Base-by-base conservation (phyloP, 2,329 filamentous ascomycete species). In the Sporothrix pseudoabietina region DNA sequence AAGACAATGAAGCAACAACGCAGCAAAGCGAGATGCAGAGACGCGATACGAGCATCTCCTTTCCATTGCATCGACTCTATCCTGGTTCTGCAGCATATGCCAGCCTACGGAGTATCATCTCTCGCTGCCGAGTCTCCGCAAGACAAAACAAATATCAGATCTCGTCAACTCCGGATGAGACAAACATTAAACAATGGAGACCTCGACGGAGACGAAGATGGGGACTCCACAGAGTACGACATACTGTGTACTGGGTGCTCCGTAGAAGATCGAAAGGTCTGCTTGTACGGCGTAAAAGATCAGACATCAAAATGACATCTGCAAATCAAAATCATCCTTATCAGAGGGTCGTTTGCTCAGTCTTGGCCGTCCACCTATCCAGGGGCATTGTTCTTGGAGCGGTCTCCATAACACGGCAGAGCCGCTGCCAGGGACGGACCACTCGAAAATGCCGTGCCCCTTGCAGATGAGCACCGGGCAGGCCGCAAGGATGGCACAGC, bases 381-480 rank as follows among this genome's bases (percentile, higher is more conserved):
- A 41, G 22, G 39, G 61, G 61, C n/a, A 26, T 3, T 41, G 39
- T 44, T 44, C 10, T 12, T 44, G 9, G 1, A 44, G 41, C 8
- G 10, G 39, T 12, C 44, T 49, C 44, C 44, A 49, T 49, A 49
- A 49, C 30, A 55, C n/a, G 52, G 66, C 22, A 55, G 44, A 32
- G 41, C 44, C 44, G 44, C 44, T 5, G 12, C 41, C 41, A 49
- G 44, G 44, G 44, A 19, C 44, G 14, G 44, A 49, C 44, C 47
- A 41, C n/a, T 54, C 49, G 10, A 8, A 69, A 41, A 71, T 71
- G 54, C 69, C 69, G 69, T 59, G 54, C 26, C 69, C 69, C 54
- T 61, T 71, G 54, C 69, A 71, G 49, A 32, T 5, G 32, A 30
- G 47, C 47, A 69, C 61, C 61, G 61, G 61, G 16, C 44, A 52